Conservation (phyloP, 2,329 filamentous ascomycete species). For the Ustilaginoidea virens region DNA sequence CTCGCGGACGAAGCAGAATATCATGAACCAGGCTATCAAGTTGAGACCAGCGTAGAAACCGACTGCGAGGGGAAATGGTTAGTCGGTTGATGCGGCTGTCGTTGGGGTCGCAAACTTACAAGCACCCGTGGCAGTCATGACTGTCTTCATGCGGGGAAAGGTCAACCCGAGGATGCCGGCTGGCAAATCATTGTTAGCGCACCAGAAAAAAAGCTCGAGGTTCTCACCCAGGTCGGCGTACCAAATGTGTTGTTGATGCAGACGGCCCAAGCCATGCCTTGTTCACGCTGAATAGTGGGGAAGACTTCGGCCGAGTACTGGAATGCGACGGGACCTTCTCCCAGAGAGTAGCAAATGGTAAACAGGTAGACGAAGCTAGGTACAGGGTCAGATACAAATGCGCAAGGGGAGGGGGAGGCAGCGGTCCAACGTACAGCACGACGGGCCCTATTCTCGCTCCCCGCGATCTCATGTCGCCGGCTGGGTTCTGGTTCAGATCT, state of each 20-base stretch:
- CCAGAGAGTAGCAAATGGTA: constrained; percentile 12
- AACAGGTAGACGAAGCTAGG: constrained; percentile 15
- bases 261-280: constrained; percentile 52
- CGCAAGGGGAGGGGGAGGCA: too few species aligned
- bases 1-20: constrained; percentile 32
- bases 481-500: constrained; percentile 6
- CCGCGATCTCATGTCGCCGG: constrained; percentile 5
- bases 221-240: constrained; percentile 3
- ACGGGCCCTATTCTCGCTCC: constrained; percentile 8
- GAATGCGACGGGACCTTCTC: constrained; percentile 51
- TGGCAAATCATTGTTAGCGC: not conserved
- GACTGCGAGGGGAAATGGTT: constrained; percentile 5
- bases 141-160: constrained; percentile 27
- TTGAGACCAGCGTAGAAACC: constrained; percentile 31
- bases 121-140: constrained; percentile 16
- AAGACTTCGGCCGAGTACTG: constrained; percentile 52
- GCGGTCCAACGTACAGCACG: constrained; percentile 8
- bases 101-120: constrained; percentile 8
- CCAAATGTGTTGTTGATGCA: constrained; percentile 14
- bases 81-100: not conserved
- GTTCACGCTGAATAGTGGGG: constrained; percentile 48
- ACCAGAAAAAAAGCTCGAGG: not conserved
- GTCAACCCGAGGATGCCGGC: constrained; percentile 23
- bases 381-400: too few species aligned
- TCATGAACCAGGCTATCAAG: constrained; percentile 26